These are phyloP conservation scores for Chrysanthemum seticuspe DNA, from an alignment of 129 eudicot species.

Conservation along the genomic window DNA sequence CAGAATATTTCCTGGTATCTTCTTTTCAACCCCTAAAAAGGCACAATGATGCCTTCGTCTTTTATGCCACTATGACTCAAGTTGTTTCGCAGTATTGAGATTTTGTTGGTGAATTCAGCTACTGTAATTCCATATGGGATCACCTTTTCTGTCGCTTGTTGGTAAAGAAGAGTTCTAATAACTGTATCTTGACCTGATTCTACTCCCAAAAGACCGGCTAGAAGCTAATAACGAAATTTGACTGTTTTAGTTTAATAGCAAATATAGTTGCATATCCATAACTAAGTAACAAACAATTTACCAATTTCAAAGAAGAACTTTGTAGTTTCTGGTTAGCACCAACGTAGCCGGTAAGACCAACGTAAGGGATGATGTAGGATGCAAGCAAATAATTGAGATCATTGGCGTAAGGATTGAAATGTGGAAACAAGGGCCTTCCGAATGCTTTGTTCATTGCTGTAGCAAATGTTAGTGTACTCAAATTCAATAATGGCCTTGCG, in stretches of 20 bases:
- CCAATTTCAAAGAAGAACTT: slow-evolving; percentile 32
- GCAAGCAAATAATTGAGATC: slow-evolving; percentile 41
- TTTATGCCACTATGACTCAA: slow-evolving; percentile 57
- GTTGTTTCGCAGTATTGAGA: slow-evolving; percentile 63
- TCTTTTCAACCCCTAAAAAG: slow-evolving; percentile 46
- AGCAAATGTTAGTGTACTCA: slow-evolving; percentile 38
- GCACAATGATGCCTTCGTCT: slow-evolving; percentile 65
- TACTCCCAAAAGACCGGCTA: slow-evolving; percentile 27
- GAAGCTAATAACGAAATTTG: not conserved
- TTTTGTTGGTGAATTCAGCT: slow-evolving; percentile 57
- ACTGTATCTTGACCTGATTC: slow-evolving; percentile 27
- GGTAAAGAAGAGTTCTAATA: slow-evolving; percentile 20
- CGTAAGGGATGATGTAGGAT: slow-evolving; percentile 48
- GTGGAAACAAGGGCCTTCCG: slow-evolving; percentile 36
- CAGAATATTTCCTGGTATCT: slow-evolving; percentile 49
- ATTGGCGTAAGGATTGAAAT: slow-evolving; percentile 41
- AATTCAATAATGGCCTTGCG: slow-evolving; percentile 37
- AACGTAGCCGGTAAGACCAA: slow-evolving; percentile 53
- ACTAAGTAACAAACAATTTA: slow-evolving; percentile 1
- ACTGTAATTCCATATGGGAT: slow-evolving; percentile 53
- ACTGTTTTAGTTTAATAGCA: not conserved
- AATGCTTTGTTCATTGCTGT: slow-evolving; percentile 37
- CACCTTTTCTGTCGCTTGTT: not conserved
- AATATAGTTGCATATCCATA: no score
- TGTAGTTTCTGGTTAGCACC: slow-evolving; percentile 40